These are phyloP conservation scores for Noccaea caerulescens DNA, from an alignment of 345 rosid genomes.

Conservation along the genomic window DNA sequence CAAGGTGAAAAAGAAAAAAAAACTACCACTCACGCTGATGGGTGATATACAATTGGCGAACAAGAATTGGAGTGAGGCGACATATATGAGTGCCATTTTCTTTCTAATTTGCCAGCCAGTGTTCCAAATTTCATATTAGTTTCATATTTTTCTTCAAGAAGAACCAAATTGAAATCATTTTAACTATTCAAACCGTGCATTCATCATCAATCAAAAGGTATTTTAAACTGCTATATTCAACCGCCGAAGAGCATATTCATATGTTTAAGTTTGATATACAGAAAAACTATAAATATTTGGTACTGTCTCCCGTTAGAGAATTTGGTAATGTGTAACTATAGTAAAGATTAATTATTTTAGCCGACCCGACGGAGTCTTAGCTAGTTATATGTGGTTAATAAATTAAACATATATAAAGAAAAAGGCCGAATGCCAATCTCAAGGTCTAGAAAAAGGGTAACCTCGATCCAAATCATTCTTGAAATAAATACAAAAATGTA, in stretches of 20 bases:
- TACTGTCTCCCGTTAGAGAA: neutral
- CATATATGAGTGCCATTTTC: neutral
- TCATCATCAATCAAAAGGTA: neutral
- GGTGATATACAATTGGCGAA: neutral
- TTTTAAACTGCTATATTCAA: neutral
- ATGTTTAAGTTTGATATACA: no score
- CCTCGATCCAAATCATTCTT: conserved; percentile 7
- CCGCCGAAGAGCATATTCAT: neutral
- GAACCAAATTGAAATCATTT: neutral
- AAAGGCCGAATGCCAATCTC: conserved; percentile 21
- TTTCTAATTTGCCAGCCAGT: neutral
- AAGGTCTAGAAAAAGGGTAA: neutral
- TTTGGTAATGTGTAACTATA: neutral
- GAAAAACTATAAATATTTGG: neutral
- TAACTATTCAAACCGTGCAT: neutral
- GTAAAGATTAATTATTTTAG: neutral
- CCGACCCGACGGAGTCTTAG: neutral
- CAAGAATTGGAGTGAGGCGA: neutral
- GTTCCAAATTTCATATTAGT: neutral
- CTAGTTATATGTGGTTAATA: neutral
- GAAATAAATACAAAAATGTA: conserved; percentile 27
- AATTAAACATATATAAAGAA: no score
- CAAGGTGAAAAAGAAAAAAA: no score
- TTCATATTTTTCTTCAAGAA: neutral
- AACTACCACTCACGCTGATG: neutral